Evolutionary conservation across 176 grass and related monocot genomes (phyloP).

Genomic region (Microstegium vimineum): DNA sequence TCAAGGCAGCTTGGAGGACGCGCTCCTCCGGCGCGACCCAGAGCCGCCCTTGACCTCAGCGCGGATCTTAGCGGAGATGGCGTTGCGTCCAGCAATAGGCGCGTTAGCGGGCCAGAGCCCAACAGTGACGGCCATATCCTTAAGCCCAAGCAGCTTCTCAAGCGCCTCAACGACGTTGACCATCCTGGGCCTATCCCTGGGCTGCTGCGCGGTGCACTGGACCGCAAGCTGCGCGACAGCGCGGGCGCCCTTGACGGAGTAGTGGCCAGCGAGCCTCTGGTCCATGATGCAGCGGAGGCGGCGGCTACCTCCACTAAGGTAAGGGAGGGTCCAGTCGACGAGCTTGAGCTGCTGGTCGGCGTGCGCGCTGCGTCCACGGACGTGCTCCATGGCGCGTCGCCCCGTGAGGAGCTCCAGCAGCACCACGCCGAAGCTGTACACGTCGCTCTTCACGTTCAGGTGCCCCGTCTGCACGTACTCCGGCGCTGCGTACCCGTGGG

Average conservation of each 20-base stretch:
- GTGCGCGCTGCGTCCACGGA: constrained; percentile 21
- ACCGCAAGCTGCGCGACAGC: constrained; percentile 55
- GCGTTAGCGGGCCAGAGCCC: constrained; percentile 48
- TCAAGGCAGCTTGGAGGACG: constrained; percentile 52
- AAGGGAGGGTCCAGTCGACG: constrained; percentile 67
- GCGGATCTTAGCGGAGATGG: constrained; percentile 67
- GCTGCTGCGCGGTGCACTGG: constrained; percentile 73
- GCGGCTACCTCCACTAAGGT: constrained; percentile 63
- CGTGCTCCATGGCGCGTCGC: constrained; percentile 66
- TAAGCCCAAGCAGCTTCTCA: constrained; percentile 53
- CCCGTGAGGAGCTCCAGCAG: constrained; percentile 93
- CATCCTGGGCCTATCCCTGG: constrained; percentile 67
- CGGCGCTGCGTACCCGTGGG: constrained; percentile 88
- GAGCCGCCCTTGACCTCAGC: constrained; percentile 39
- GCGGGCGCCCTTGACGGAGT: constrained; percentile 75
- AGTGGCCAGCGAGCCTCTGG: constrained; percentile 46
- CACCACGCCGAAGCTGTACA: constrained; percentile 90
- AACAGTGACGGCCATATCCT: constrained; percentile 78
- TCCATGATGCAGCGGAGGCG: constrained; percentile 82
- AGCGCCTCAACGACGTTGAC: constrained; percentile 53
- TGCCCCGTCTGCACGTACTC: constrained; percentile 97
- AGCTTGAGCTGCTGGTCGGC: constrained; percentile 66
- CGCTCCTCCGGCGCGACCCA: constrained; percentile 29
- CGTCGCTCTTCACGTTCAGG: constrained; percentile 80
- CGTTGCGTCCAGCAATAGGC: constrained; percentile 55